Evolutionary conservation across 2,329 filamentous ascomycete species (phyloP).

Genomic region (Simplicillium aogashimaense): DNA sequence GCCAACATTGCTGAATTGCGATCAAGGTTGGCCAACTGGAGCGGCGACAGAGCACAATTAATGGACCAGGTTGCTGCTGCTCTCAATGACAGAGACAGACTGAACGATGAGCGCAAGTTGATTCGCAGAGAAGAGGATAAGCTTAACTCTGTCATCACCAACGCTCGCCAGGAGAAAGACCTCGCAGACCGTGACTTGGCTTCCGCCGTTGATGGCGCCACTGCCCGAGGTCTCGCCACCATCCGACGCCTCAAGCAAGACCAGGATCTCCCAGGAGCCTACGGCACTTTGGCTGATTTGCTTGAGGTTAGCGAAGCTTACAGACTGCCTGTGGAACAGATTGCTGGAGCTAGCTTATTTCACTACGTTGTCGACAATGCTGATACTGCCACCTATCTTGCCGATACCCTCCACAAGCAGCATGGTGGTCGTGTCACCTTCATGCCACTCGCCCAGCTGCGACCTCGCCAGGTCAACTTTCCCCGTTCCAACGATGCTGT

Average conservation of each 20-base stretch:
- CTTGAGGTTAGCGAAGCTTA: constrained; percentile 79
- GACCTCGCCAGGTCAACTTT: constrained; percentile 60
- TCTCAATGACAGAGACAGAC: constrained; percentile 65
- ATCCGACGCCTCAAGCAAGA: constrained; percentile 76
- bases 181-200: constrained; percentile 69
- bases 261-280: constrained; percentile 72
- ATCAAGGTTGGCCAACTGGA: constrained; percentile 67
- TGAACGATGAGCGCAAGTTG: constrained; percentile 79
- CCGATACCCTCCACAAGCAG: constrained; percentile 69
- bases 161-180: constrained; percentile 66
- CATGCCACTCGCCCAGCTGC: constrained; percentile 80
- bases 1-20: constrained; percentile 61
- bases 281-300: constrained; percentile 89
- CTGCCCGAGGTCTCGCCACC: constrained; percentile 75
- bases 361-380: constrained; percentile 94
- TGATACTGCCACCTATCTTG: constrained; percentile 71
- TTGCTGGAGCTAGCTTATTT: constrained; percentile 85
- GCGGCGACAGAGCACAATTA: constrained; percentile 61
- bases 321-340: constrained; percentile 82
- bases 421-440: constrained; percentile 85
- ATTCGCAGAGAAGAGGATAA: constrained; percentile 86
- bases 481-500: constrained; percentile 82
- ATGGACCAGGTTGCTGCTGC: constrained; percentile 66
- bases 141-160: constrained; percentile 66
- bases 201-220: constrained; percentile 82